Percentiles rank a stretch among this genome's conserved stretches.
Evolutionary conservation across 1,284 basidiomycete species (phyloP).

Genomic region (Sparassis latifolia): DNA sequence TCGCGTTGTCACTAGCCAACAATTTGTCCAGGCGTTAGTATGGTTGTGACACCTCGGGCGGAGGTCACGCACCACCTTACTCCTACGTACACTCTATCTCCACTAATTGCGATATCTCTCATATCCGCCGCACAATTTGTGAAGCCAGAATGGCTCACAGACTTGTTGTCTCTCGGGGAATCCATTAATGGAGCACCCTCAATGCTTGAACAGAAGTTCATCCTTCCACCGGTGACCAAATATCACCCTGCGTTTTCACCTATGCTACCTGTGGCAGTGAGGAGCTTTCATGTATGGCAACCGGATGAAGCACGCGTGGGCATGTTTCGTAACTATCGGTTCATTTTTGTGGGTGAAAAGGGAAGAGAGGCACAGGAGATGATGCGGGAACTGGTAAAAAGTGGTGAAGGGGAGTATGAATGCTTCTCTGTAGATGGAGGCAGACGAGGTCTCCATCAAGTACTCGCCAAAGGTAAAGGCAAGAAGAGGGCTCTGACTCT

Average conservation of each 20-base stretch:
- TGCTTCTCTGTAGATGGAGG: conserved; percentile 47
- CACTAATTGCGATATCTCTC: conserved; percentile 47
- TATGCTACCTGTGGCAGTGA: conserved; percentile 39
- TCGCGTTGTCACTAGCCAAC: not conserved
- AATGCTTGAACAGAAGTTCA: conserved; percentile 41
- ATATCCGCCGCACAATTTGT: conserved; percentile 49
- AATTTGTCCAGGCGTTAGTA: conserved; percentile 41
- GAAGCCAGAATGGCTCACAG: conserved; percentile 55
- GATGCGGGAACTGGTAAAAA: conserved; percentile 43
- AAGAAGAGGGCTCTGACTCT: conserved; percentile 44
- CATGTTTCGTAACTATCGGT: conserved; percentile 45
- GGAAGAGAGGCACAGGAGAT: conserved; percentile 40
- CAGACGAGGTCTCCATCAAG: conserved; percentile 39
- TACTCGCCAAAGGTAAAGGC: conserved; percentile 41
- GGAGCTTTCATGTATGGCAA: conserved; percentile 52
- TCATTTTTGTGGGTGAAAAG: conserved; percentile 54
- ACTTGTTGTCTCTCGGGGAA: conserved; percentile 44
- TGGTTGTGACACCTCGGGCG: conserved; percentile 36
- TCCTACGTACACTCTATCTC: conserved; percentile 39
- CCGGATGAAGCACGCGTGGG: conserved; percentile 52
- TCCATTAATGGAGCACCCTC: conserved; percentile 28
- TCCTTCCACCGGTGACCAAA: conserved; percentile 43
- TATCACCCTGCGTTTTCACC: conserved; percentile 51
- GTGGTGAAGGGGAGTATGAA: conserved; percentile 54
- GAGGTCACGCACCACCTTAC: conserved; percentile 58